These are phyloP conservation scores for Pythium brachiatum DNA, from an alignment of 352 stramenopile species.

Conservation along the genomic window DNA sequence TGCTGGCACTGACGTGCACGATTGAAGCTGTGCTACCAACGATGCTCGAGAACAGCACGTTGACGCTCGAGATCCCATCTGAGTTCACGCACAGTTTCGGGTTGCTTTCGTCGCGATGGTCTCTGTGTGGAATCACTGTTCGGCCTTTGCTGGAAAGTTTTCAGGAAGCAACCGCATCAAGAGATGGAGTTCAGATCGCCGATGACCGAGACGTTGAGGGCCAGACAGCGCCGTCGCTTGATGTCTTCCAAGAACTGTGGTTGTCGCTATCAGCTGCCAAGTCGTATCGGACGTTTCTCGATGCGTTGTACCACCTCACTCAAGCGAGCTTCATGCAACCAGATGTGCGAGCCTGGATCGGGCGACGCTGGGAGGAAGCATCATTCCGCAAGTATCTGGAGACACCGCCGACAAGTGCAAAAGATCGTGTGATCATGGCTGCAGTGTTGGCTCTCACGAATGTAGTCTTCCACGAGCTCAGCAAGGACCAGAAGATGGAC, in stretches of 20 bases:
- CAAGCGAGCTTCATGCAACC: conserved; percentile 31
- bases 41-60: background rate
- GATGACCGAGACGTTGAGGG: background rate
- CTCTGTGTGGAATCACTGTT: background rate
- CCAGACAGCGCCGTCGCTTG: background rate
- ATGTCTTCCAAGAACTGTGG: conserved; percentile 2
- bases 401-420: conserved; percentile 20
- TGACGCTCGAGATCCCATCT: background rate
- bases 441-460: conserved; percentile 39
- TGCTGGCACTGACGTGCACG: conserved; percentile 56
- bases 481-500: conserved; percentile 37
- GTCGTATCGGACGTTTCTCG: conserved; percentile 62
- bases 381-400: conserved; percentile 13
- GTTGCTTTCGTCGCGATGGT: conserved; percentile 14
- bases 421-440: conserved; percentile 55
- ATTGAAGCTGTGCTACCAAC: conserved; percentile 21
- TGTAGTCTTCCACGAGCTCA: conserved; percentile 35
- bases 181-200: background rate
- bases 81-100: conserved; percentile 18
- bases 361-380: conserved; percentile 36
- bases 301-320: conserved; percentile 58
- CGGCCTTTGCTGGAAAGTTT: background rate
- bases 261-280: conserved; percentile 21
- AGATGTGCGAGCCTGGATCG: conserved; percentile 27
- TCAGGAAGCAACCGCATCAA: background rate